Evolutionary conservation across 2,329 filamentous ascomycete genomes (phyloP).

Genomic region (Alternaria hordeiaustralica): DNA sequence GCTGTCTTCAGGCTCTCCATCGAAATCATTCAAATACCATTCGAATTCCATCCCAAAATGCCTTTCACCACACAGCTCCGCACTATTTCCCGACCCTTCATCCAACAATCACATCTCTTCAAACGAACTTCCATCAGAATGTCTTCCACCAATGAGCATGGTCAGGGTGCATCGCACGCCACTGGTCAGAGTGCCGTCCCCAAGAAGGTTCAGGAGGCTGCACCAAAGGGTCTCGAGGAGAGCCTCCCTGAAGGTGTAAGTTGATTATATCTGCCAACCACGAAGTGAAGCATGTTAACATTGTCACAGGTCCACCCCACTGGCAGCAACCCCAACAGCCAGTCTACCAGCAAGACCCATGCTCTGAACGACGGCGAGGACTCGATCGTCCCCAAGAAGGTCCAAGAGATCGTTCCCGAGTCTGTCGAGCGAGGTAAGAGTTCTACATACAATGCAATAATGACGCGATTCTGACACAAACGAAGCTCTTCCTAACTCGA

Average conservation of each 20-base stretch:
- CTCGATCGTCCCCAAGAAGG: conserved; percentile 51
- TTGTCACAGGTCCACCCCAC: conserved; percentile 47
- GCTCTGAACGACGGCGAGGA: conserved; percentile 46
- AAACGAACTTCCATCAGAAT: conserved; percentile 28
- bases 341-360: conserved; percentile 46
- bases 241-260: conserved; percentile 47
- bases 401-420: conserved; percentile 55
- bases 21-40: conserved; percentile 3
- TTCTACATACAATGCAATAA: neutral
- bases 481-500: conserved; percentile 47
- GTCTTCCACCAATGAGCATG: conserved; percentile 42
- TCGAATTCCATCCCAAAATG: conserved; percentile 13
- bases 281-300: neutral
- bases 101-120: conserved; percentile 19
- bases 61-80: conserved; percentile 27
- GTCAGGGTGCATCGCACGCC: conserved; percentile 53
- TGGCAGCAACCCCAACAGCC: conserved; percentile 42
- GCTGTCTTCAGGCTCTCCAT: neutral
- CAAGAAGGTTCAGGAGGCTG: conserved; percentile 48
- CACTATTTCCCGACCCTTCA: conserved; percentile 23
- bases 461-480: neutral
- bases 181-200: conserved; percentile 50
- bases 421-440: conserved; percentile 48
- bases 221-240: conserved; percentile 49
- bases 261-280: neutral